Evolutionary conservation across 2,329 filamentous ascomycete genomes (phyloP).

Genomic region (Clonostachys rosea): DNA sequence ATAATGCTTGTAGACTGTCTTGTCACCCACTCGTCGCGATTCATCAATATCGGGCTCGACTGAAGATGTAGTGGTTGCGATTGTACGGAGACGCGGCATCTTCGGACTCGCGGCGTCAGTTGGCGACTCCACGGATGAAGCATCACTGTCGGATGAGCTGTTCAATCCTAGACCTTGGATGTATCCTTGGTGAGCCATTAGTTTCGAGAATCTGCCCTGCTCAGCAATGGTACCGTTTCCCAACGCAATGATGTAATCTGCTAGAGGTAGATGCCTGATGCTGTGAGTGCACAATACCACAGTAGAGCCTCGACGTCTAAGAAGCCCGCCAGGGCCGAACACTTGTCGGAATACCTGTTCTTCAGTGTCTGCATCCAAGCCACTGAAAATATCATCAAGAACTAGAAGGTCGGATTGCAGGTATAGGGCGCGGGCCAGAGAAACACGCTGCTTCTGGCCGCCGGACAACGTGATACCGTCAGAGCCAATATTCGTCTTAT

Average conservation of each 20-base stretch:
- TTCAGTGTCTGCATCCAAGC: constrained; percentile 37
- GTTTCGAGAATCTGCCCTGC: constrained; percentile 21
- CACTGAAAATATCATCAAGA: constrained; percentile 39
- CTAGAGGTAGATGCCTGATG: constrained; percentile 20
- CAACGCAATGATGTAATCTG: constrained; percentile 43
- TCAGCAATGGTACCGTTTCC: constrained; percentile 35
- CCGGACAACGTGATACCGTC: constrained; percentile 35
- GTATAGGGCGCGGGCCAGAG: constrained; percentile 40
- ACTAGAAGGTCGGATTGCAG: constrained; percentile 28
- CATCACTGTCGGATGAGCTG: too few relatives aligned
- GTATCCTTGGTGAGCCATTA: constrained; percentile 26
- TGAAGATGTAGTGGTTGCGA: neutral
- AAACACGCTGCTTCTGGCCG: constrained; percentile 29
- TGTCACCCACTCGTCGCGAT: neutral
- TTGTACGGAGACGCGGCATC: constrained; percentile 3
- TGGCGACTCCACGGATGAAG: too few relatives aligned
- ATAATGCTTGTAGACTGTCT: neutral
- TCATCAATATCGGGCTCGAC: neutral
- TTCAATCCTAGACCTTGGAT: constrained; percentile 24
- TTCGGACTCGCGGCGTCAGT: too few relatives aligned
- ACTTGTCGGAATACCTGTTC: constrained; percentile 34
- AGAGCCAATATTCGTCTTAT: constrained; percentile 30
- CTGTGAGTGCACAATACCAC: constrained; percentile 32
- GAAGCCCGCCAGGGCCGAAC: constrained; percentile 31
- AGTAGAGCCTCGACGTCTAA: constrained; percentile 27